Conservation (phyloP, 129 eudicot genomes). For the Calendula officinalis region DNA sequence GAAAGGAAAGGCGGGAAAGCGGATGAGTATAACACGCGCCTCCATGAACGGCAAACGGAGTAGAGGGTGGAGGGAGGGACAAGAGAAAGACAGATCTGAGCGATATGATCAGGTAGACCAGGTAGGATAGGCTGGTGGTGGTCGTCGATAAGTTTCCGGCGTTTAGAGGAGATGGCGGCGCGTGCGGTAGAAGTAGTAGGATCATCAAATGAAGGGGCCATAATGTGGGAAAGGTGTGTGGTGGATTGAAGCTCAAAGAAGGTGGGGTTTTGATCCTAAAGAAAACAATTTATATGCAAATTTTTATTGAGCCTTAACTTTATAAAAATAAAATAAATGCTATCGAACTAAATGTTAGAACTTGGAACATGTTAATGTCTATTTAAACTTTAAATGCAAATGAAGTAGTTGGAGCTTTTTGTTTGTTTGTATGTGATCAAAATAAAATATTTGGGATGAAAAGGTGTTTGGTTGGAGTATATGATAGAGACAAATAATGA, state of each 20-base stretch:
- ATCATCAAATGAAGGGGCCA: slow-evolving; percentile 29
- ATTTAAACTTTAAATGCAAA: not conserved
- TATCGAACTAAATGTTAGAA: too few relatives aligned
- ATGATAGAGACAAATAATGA: slow-evolving; percentile 31
- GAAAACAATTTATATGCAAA: not conserved
- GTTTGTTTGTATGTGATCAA: not conserved
- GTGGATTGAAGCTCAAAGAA: slow-evolving; percentile 19
- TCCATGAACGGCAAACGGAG: slow-evolving; percentile 75
- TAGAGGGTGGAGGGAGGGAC: slow-evolving; percentile 55
- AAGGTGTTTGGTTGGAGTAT: slow-evolving; percentile 37
- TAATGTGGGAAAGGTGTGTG: slow-evolving; percentile 29
- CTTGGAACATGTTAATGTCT: not conserved
- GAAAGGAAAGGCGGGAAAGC: slow-evolving; percentile 53
- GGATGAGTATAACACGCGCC: slow-evolving; percentile 53
- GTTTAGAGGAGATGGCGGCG: slow-evolving; percentile 27
- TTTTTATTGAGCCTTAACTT: not conserved
- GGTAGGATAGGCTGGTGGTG: slow-evolving; percentile 45
- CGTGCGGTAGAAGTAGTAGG: slow-evolving; percentile 16
- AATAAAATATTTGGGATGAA: slow-evolving; percentile 21
- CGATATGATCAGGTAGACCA: slow-evolving; percentile 73
- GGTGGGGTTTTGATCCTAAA: slow-evolving; percentile 1
- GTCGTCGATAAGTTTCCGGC: slow-evolving; percentile 18
- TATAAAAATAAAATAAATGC: too few relatives aligned
- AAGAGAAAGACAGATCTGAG: slow-evolving; percentile 53
- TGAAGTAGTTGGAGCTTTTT: not conserved